Evolutionary conservation across 192 early-diverging fungal genomes (phyloP), one percentile per base, ranked within the genome.

Genomic region (Chytriomyces sp.): DNA sequence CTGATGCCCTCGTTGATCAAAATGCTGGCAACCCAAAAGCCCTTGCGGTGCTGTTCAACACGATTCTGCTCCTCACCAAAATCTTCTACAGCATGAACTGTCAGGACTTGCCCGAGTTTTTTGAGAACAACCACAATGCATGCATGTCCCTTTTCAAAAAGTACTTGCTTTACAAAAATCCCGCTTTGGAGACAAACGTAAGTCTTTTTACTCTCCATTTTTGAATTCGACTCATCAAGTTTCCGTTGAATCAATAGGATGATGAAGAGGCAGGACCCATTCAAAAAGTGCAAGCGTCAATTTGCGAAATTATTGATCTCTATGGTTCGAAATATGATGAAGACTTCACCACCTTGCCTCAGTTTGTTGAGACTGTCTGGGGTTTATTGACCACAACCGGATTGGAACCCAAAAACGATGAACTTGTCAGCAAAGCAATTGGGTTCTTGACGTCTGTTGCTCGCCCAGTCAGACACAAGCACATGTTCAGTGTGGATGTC

Each of bases 91-190:
- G 93, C 80, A 85, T 99, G 61, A 99, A 96, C 77, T 96, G 87
- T 79, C 97, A 98, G 83, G 98, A 99, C 82, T 82, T 97, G 65
- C 97, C 98, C 13, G 94, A 96, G 77, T 98, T 95, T 81, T 98
- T 98, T 71, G 97, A 98, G 77, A 95, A 97, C 81, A 89, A 98
- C 80, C 90, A 95, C 83, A 82, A 80, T 10, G 80, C 85, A 73
- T 97, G 95, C 64, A 91, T 98, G 93, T 69, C 80, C 18, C 78
- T 96, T 10, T 90, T 98, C 76, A 91, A 91, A 82, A 96, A 96
- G 80, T 99, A 98, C 73, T 80, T 99, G 77, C 79, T 79, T 28
- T 97, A 95, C 82, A 80, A 75, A 3, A 96, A 95, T 80, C 91
- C 94, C 7, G 63, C 89, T 45, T 84, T 96, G 6, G 86, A 80